Conservation (phyloP, 1,284 basidiomycete species). For the Cutaneotrichosporon dermatis region DNA sequence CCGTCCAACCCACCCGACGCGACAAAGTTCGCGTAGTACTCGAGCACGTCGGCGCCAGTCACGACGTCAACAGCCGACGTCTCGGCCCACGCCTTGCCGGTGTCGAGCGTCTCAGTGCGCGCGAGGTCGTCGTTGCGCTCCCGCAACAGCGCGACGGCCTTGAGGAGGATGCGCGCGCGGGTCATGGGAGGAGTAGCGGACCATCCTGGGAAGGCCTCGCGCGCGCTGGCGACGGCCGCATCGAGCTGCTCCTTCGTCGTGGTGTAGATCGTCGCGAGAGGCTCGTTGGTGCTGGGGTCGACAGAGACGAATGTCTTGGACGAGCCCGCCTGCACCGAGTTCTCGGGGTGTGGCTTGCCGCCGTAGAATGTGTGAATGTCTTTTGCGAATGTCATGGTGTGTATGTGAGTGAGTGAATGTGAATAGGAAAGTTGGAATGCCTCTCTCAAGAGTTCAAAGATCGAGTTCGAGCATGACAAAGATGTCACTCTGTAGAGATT, state of each 20-base stretch:
- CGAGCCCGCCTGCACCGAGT: background rate
- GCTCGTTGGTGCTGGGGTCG: conserved; percentile 12
- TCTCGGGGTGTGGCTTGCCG: conserved; percentile 10
- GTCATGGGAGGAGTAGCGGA: conserved; percentile 4
- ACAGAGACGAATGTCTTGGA: conserved; percentile 12
- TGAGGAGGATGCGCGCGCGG: conserved; percentile 14
- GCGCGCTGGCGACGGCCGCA: conserved; percentile 8
- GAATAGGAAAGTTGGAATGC: too few species aligned
- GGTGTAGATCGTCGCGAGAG: conserved; percentile 15
- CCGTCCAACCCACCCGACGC: conserved; percentile 18
- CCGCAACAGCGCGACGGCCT: conserved; percentile 12
- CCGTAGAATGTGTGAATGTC: conserved; percentile 21
- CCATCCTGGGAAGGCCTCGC: conserved; percentile 13
- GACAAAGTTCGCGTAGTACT: conserved; percentile 20
- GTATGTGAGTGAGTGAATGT: too few species aligned
- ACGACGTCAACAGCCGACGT: conserved; percentile 16
- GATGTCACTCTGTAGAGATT: too few species aligned
- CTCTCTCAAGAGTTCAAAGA: too few species aligned
- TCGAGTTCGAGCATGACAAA: too few species aligned
- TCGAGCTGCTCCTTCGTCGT: conserved; percentile 16
- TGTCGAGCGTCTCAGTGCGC: conserved; percentile 18
- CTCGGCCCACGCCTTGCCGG: conserved; percentile 19
- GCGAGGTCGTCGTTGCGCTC: conserved; percentile 20
- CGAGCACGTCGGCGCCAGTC: conserved; percentile 18
- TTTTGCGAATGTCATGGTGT: conserved; percentile 12